Percentiles rank a stretch among this genome's conserved stretches.
These are phyloP conservation scores for Lenwebbia sp. DNA, from an alignment of 345 rosid species.

Conservation along the genomic window DNA sequence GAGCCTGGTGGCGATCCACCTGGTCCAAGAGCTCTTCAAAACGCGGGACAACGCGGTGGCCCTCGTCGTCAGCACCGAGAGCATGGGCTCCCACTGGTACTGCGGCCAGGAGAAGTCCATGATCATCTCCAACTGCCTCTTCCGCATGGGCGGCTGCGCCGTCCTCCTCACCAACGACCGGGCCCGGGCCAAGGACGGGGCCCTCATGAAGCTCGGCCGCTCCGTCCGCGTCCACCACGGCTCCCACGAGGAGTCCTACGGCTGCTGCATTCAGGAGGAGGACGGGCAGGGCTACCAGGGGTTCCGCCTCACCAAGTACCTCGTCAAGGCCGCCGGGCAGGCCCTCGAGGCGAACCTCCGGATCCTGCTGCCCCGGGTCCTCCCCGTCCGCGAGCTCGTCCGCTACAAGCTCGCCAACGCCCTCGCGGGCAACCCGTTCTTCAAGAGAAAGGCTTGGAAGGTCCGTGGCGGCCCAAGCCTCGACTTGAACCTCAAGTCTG, in stretches of 20 bases:
- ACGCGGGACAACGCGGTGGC: constrained; percentile 26
- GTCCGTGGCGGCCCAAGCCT: not conserved
- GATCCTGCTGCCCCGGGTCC: constrained; percentile 42
- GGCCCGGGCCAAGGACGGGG: constrained; percentile 19
- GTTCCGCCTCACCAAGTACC: constrained; percentile 31
- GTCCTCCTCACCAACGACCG: constrained; percentile 52
- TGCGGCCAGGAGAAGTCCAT: constrained; percentile 66
- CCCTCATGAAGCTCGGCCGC: constrained; percentile 36
- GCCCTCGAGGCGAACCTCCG: constrained; percentile 48
- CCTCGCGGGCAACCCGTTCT: not conserved
- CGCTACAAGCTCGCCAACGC: constrained; percentile 6
- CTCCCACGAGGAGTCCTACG: constrained; percentile 48
- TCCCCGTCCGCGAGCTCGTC: constrained; percentile 34
- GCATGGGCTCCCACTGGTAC: constrained; percentile 64
- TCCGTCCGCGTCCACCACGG: constrained; percentile 45
- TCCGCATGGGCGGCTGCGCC: constrained; percentile 67
- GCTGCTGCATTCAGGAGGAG: constrained; percentile 51
- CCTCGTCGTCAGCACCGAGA: constrained; percentile 70
- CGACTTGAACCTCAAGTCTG: constrained; percentile 42
- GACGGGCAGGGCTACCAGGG: constrained; percentile 46
- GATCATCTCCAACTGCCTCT: constrained; percentile 68
- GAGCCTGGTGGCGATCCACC: constrained; percentile 43
- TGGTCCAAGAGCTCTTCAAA: constrained; percentile 44
- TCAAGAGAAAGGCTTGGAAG: not conserved
- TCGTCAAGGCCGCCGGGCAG: constrained; percentile 42